Base-by-base conservation (phyloP, 2,329 filamentous ascomycete genomes). In the Fusarium sp. region DNA sequence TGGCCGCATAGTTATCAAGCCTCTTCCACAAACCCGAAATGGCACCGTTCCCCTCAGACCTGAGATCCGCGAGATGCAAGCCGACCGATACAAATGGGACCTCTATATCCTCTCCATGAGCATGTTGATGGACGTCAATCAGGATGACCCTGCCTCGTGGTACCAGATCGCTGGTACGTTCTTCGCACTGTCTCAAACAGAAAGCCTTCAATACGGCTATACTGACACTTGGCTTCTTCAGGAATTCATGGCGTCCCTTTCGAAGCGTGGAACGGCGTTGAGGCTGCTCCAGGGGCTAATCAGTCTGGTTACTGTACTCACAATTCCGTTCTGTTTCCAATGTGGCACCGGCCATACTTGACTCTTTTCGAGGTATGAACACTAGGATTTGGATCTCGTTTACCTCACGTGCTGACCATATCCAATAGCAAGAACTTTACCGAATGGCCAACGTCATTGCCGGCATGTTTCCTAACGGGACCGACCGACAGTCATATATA, bases 331-430 rank as follows among this genome's bases (percentile, higher is more conserved):
- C 82, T 96, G 18, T 96, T 97, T 77, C 88, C 91, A 42, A 87
- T 90, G 42, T 97, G 94, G 94, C 94, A 97, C 83, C 88, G 94
- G 52, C 92, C 93, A 2, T 97, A 95, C 79, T 83, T 96, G 63
- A 86, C 84, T 30, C 78, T 89, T 53, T 88, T 87, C 61, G 87
- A 89, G 83, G 87, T 87, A 66, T 62, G 76, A 40, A 29, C 6
- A 11, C 9, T 18, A 12, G 3, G 3, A 18, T 9, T 5, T 16
- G 6, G 4, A n/a, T 7, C n/a, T 27, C 2, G n/a, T 24, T 18
- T 27, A 25, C 14, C 27, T 24, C 24, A 24, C 25, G n/a, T 38
- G 34, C 65, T 79, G 34, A 79, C 57, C 15, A 11, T 4, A n/a
- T 16, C 1, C 2, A 38, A 42, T 34, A 82, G 80, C 80, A 82